phyloP scores from a whole-genome alignment of 2,329 filamentous ascomycete species.

The Penicillium decumbens region DNA sequence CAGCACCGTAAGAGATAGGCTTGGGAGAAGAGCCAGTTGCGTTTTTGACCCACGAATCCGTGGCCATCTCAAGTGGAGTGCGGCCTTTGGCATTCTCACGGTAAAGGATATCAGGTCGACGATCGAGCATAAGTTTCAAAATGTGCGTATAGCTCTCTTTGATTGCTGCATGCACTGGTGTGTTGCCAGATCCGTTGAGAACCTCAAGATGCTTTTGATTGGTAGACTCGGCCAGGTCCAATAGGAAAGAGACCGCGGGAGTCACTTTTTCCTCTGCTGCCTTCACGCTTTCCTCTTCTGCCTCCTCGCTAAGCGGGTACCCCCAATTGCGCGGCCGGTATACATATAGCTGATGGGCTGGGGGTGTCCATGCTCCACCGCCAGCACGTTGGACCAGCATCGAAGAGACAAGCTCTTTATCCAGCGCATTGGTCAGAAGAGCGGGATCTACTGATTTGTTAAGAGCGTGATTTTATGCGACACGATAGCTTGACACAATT shows the following conservation, averaged over 20 bases:
- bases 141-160: conserved; percentile 52
- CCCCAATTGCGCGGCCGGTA: neutral
- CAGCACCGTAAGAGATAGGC: neutral
- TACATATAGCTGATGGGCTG: conserved; percentile 54
- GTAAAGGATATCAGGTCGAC: conserved; percentile 57
- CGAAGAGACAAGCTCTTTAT: conserved; percentile 45
- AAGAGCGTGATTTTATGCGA: conserved; percentile 20
- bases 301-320: conserved; percentile 24
- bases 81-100: conserved; percentile 72
- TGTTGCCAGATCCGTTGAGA: conserved; percentile 44
- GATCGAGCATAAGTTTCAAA: conserved; percentile 49
- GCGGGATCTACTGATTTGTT: conserved; percentile 47
- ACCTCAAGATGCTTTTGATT: conserved; percentile 43
- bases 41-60: conserved; percentile 26
- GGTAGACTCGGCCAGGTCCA: conserved; percentile 54
- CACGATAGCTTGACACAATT: too few species aligned
- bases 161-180: conserved; percentile 39
- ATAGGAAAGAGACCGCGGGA: conserved; percentile 47
- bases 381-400: conserved; percentile 33
- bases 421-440: conserved; percentile 57
- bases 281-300: conserved; percentile 10
- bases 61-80: conserved; percentile 59
- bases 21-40: conserved; percentile 18
- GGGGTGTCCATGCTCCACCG: conserved; percentile 38
- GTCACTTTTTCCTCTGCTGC: neutral